A percentile compares a stretch with the other conserved stretches of the same genome.
Conservation (phyloP, 2,329 filamentous ascomycete genomes). For the Cladosporium velox region DNA sequence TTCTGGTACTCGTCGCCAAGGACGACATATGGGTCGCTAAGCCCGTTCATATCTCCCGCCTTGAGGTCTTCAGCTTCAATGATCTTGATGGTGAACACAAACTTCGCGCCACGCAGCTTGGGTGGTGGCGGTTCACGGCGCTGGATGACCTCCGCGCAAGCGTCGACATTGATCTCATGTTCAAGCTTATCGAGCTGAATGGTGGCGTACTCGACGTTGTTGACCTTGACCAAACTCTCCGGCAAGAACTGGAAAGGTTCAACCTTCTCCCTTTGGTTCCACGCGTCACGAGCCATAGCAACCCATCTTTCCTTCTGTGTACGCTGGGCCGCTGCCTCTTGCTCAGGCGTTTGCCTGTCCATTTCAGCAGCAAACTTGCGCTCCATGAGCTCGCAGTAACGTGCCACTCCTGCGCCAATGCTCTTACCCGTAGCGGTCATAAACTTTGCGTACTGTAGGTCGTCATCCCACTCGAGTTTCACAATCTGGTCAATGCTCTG, state of each 20-base stretch:
- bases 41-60: conserved; percentile 92
- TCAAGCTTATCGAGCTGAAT: conserved; percentile 89
- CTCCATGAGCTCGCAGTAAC: conserved; percentile 89
- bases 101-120: conserved; percentile 69
- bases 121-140: conserved; percentile 73
- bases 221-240: conserved; percentile 95
- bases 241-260: conserved; percentile 97
- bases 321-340: conserved; percentile 74
- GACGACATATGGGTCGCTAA: conserved; percentile 95
- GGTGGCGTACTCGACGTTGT: conserved; percentile 95
- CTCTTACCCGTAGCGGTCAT: conserved; percentile 91
- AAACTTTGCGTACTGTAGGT: conserved; percentile 91
- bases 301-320: conserved; percentile 91
- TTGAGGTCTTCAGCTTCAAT: conserved; percentile 97
- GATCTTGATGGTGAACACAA: conserved; percentile 98
- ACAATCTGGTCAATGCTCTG: conserved; percentile 86
- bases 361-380: conserved; percentile 85
- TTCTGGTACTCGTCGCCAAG: conserved; percentile 98
- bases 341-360: conserved; percentile 86
- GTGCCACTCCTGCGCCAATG: conserved; percentile 77
- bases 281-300: conserved; percentile 89
- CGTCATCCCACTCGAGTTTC: conserved; percentile 86
- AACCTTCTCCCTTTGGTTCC: conserved; percentile 86
- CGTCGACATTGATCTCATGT: conserved; percentile 85
- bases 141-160: conserved; percentile 78